Evolutionary conservation across 441 rosid genomes (phyloP).

Genomic region (Breynia disticha): DNA sequence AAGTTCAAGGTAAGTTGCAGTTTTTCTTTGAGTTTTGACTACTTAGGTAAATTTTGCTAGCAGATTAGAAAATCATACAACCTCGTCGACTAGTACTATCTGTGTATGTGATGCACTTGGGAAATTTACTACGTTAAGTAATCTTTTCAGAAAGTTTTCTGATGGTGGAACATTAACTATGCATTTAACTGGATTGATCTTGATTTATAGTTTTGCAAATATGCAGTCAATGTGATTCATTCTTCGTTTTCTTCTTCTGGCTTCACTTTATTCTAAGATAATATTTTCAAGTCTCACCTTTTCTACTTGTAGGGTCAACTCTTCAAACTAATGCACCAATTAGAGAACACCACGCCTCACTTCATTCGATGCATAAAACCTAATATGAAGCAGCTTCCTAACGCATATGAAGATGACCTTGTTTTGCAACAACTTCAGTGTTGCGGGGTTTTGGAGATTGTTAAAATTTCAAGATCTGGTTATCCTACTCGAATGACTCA

Average conservation of each 20-base stretch:
- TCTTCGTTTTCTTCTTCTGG: not conserved
- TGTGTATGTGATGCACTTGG: not conserved
- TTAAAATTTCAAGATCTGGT: constrained; percentile 82
- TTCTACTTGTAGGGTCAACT: constrained; percentile 59
- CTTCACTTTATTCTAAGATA: constrained; percentile 6
- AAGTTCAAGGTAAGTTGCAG: constrained; percentile 66
- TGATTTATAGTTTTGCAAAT: not conserved
- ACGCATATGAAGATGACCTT: constrained; percentile 55
- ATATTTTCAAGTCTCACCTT: constrained; percentile 8
- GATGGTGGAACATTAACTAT: not conserved
- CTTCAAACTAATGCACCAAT: constrained; percentile 73
- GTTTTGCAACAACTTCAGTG: constrained; percentile 78
- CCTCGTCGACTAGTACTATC: too few relatives aligned
- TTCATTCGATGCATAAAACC: constrained; percentile 94
- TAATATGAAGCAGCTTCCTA: constrained; percentile 59
- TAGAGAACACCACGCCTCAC: constrained; percentile 84
- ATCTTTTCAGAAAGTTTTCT: not conserved
- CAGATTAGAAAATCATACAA: too few relatives aligned
- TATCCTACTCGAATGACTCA: constrained; percentile 89
- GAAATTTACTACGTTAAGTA: constrained; percentile 7
- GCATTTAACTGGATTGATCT: not conserved
- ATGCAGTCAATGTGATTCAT: not conserved
- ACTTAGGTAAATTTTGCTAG: not conserved
- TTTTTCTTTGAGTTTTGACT: not conserved
- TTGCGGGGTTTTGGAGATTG: constrained; percentile 83